Conservation (phyloP, 1,284 basidiomycete species). For the Sanguinoderma infundibulare region DNA sequence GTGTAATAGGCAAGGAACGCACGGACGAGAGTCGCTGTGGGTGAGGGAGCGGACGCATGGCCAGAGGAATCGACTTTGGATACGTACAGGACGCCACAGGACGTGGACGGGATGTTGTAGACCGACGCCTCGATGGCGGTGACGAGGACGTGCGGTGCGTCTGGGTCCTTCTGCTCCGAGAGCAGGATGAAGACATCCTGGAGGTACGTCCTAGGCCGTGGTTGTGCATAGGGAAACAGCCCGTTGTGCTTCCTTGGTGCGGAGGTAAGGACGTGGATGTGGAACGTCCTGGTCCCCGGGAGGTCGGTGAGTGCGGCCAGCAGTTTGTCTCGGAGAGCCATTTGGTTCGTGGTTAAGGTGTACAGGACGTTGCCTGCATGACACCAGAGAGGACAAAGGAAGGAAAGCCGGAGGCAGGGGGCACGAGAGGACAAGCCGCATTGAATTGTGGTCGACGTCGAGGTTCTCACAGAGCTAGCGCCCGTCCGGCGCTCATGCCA, state of each 20-base stretch:
- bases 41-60: constrained; percentile 61
- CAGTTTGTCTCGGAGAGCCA: constrained; percentile 68
- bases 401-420: not conserved
- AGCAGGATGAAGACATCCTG: constrained; percentile 81
- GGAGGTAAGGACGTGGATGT: constrained; percentile 77
- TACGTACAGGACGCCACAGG: constrained; percentile 83
- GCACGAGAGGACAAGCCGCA: not conserved
- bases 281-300: constrained; percentile 71
- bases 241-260: constrained; percentile 69
- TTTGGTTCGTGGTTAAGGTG: constrained; percentile 6
- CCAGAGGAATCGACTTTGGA: constrained; percentile 96
- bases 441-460: not conserved
- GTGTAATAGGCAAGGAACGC: constrained; percentile 75
- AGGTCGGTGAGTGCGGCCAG: constrained; percentile 58
- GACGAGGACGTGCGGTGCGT: constrained; percentile 63
- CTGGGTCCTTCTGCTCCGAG: constrained; percentile 57
- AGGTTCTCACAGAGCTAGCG: constrained; percentile 7
- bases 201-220: constrained; percentile 64
- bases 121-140: constrained; percentile 84
- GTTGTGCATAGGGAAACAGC: constrained; percentile 77
- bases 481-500: constrained; percentile 2
- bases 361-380: not conserved
- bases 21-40: constrained; percentile 72
- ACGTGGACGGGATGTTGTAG: constrained; percentile 76
- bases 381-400: not conserved